phyloP scores from a whole-genome alignment of 2,329 filamentous ascomycete genomes.

The Zymoseptoria tritici region DNA sequence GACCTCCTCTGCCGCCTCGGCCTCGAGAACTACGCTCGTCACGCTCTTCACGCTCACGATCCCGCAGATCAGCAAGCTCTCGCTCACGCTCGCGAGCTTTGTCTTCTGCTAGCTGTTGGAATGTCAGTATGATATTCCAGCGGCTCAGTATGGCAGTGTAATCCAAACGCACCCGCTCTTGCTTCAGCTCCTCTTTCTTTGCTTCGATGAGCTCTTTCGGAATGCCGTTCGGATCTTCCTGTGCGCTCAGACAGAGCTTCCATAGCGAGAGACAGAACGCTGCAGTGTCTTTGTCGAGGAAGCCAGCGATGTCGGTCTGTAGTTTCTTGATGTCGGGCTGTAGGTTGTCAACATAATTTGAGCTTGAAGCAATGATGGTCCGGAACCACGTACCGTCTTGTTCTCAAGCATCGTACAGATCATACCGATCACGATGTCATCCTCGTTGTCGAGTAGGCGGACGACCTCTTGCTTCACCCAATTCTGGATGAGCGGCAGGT shows the following conservation, averaged over 20 bases:
- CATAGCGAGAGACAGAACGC: conserved; percentile 90
- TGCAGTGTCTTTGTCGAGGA: conserved; percentile 85
- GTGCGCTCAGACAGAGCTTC: conserved; percentile 84
- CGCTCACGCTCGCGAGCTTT: conserved; percentile 70
- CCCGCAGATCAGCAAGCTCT: conserved; percentile 58
- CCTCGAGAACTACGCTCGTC: conserved; percentile 37
- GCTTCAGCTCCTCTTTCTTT: conserved; percentile 89
- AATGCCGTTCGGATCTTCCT: conserved; percentile 79
- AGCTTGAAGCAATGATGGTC: background rate
- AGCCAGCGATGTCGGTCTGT: conserved; percentile 90
- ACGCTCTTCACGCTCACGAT: conserved; percentile 61
- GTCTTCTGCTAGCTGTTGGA: conserved; percentile 67
- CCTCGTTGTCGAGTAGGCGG: conserved; percentile 81
- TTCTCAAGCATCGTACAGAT: conserved; percentile 63
- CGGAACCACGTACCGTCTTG: conserved; percentile 57
- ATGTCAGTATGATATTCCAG: conserved; percentile 14
- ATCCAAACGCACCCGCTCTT: conserved; percentile 66
- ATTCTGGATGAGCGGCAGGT: conserved; percentile 97
- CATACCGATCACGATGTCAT: conserved; percentile 91
- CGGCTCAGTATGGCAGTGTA: background rate
- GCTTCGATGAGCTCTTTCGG: conserved; percentile 91
- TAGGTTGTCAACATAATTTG: background rate
- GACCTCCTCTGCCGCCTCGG: conserved; percentile 36
- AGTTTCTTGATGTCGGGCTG: conserved; percentile 70
- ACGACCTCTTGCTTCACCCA: conserved; percentile 90